Percentiles rank a stretch among this genome's conserved stretches.
phyloP scores from a whole-genome alignment of 129 eudicot species.

The Pittosporum tobira region DNA sequence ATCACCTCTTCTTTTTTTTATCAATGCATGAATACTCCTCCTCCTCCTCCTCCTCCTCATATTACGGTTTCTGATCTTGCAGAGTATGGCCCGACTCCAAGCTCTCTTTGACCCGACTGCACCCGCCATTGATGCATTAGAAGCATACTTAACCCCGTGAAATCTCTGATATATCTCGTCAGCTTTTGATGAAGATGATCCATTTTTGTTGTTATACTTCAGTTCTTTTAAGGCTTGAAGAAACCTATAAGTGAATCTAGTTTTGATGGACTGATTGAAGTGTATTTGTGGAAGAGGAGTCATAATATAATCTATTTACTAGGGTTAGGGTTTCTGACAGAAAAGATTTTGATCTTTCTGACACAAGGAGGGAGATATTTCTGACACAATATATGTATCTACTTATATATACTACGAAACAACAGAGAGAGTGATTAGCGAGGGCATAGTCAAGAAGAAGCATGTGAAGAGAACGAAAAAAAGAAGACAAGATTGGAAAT shows the following conservation, averaged over 20 bases:
- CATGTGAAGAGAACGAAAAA: too few relatives aligned
- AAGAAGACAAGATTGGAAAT: too few relatives aligned
- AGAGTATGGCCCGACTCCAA: slow-evolving; percentile 74
- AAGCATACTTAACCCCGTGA: slow-evolving; percentile 46
- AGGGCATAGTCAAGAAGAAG: too few relatives aligned
- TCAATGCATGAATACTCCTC: not conserved
- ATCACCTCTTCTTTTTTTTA: slow-evolving; percentile 11
- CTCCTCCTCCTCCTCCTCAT: not conserved
- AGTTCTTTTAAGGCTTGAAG: slow-evolving; percentile 47
- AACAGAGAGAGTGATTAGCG: slow-evolving; percentile 10
- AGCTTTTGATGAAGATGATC: too few relatives aligned
- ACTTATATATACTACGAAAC: slow-evolving; percentile 12
- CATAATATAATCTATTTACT: not conserved
- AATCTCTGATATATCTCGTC: slow-evolving; percentile 21
- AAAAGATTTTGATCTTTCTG: slow-evolving; percentile 32
- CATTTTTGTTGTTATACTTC: slow-evolving; percentile 20
- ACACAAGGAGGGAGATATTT: slow-evolving; percentile 34
- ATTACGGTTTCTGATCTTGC: slow-evolving; percentile 29
- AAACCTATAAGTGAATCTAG: slow-evolving; percentile 42
- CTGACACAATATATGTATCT: slow-evolving; percentile 17
- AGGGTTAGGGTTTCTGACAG: slow-evolving; percentile 14
- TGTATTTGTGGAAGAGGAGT: slow-evolving; percentile 19
- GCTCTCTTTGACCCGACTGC: slow-evolving; percentile 53
- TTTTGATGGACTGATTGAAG: slow-evolving; percentile 34
- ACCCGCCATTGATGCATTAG: slow-evolving; percentile 66